phyloP scores from a whole-genome alignment of 305 asterid species.

The Fraxinus baroniana region DNA sequence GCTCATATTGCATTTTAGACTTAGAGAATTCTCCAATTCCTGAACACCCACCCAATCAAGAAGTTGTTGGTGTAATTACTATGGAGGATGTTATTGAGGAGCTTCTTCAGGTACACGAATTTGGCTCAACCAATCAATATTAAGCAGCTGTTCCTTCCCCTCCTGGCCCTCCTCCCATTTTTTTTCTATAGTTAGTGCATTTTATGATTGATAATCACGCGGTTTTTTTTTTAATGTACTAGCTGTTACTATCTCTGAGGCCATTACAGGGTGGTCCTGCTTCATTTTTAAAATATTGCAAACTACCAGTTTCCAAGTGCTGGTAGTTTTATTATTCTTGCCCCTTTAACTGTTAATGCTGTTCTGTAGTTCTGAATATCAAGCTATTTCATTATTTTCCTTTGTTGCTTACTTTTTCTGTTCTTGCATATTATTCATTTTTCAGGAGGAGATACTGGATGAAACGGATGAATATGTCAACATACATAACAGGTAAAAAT shows the following conservation, averaged over 20 bases:
- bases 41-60: constrained; percentile 68
- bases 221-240: not conserved
- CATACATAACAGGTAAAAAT: constrained; percentile 85
- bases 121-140: not conserved
- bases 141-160: not conserved
- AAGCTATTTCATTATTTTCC: not conserved
- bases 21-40: constrained; percentile 78
- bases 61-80: constrained; percentile 85
- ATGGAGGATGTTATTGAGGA: constrained; percentile 99
- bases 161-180: not conserved
- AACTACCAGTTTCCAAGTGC: not conserved
- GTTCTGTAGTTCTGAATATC: not conserved
- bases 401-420: constrained; percentile 4
- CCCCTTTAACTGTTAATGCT: not conserved
- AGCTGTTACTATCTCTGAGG: not conserved
- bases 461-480: constrained; percentile 97
- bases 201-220: not conserved
- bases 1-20: constrained; percentile 91
- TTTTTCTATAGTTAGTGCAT: not conserved
- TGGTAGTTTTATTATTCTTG: not conserved
- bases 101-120: constrained; percentile 83
- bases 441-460: constrained; percentile 96
- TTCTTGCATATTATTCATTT: not conserved
- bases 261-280: not conserved
- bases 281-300: not conserved